phyloP scores from a whole-genome alignment of 805 yeast species.

The Hagleromyces aurorensis region DNA sequence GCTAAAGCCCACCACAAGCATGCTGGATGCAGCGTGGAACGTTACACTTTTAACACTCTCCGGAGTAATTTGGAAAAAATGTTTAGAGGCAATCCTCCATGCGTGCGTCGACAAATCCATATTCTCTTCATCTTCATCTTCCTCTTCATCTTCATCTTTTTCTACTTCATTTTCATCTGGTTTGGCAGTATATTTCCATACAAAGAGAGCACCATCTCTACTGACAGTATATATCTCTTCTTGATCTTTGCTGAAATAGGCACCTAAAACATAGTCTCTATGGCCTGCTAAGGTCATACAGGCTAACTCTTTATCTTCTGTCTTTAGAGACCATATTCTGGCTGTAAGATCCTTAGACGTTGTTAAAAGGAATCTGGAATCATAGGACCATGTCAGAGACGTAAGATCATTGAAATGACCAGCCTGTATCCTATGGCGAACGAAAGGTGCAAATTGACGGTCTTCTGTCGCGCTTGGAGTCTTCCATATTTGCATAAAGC shows the following conservation, averaged over 20 bases:
- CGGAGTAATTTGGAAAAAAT: constrained; percentile 57
- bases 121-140: constrained; percentile 35
- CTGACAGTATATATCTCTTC: constrained; percentile 86
- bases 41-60: constrained; percentile 72
- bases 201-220: constrained; percentile 89
- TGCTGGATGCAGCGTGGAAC: constrained; percentile 63
- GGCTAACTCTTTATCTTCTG: constrained; percentile 59
- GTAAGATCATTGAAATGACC: constrained; percentile 85
- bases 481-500: constrained; percentile 87
- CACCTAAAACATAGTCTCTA: constrained; percentile 77
- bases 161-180: constrained; percentile 42
- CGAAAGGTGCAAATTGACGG: constrained; percentile 92
- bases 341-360: constrained; percentile 88
- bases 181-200: constrained; percentile 76
- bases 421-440: constrained; percentile 80
- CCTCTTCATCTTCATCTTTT: constrained; percentile 37
- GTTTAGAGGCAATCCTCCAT: constrained; percentile 79
- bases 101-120: constrained; percentile 39
- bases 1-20: constrained; percentile 81
- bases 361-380: constrained; percentile 79
- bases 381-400: constrained; percentile 80
- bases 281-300: constrained; percentile 89
- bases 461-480: constrained; percentile 78
- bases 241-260: constrained; percentile 82
- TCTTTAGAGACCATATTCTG: constrained; percentile 66